phyloP scores from a whole-genome alignment of 2,329 filamentous ascomycete genomes.

The Colletotrichum gigasporum region DNA sequence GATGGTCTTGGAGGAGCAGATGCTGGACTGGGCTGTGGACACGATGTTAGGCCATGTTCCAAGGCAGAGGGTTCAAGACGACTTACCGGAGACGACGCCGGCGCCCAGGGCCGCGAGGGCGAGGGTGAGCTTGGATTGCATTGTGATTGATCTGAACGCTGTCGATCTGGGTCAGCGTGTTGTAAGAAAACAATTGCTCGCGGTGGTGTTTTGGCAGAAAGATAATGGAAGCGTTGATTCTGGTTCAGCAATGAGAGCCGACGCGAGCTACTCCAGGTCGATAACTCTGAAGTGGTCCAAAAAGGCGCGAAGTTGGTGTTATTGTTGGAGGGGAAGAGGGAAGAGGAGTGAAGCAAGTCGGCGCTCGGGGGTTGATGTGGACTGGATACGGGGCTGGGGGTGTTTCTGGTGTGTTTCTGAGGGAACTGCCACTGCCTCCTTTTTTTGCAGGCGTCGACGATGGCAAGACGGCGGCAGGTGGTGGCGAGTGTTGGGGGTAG shows the following conservation, averaged over 20 bases:
- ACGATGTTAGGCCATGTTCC: constrained; percentile 14
- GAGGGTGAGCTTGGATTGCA: constrained; percentile 56
- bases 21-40: constrained; percentile 42
- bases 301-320: constrained; percentile 13
- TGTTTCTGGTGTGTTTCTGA: constrained; percentile 27
- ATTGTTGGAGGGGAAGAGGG: background rate
- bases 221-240: constrained; percentile 28
- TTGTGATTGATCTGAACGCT: constrained; percentile 44
- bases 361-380: background rate
- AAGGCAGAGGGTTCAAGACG: constrained; percentile 32
- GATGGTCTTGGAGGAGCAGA: constrained; percentile 49
- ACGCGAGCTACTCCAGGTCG: constrained; percentile 18
- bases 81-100: constrained; percentile 55
- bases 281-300: constrained; percentile 29
- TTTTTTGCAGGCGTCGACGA: constrained; percentile 1
- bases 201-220: background rate
- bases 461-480: background rate
- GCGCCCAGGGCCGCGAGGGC: constrained; percentile 54
- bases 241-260: background rate
- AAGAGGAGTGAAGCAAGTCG: background rate
- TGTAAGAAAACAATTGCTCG: background rate
- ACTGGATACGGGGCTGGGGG: constrained; percentile 9
- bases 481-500: constrained; percentile 15
- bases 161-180: constrained; percentile 11
- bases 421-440: constrained; percentile 9